Evolutionary conservation across 192 early-diverging fungal species (phyloP).

Genomic region (Backusella luteola): DNA sequence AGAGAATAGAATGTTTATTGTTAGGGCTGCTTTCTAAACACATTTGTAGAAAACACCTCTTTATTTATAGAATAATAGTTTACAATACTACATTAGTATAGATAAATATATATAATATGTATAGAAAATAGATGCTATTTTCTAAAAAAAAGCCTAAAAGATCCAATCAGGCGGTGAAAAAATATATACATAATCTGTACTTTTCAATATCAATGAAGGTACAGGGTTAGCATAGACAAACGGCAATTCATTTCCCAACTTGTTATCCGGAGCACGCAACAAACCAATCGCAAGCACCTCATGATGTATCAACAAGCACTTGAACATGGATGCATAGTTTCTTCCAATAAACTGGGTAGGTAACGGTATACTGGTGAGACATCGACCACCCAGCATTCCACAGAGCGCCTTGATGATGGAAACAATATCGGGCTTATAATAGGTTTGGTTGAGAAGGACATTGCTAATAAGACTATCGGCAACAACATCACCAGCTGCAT

Average conservation of each 20-base stretch:
- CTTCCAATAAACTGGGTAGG: constrained; percentile 47
- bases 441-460: constrained; percentile 46
- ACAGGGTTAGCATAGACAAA: constrained; percentile 71
- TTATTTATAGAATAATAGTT: too few relatives aligned
- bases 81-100: neutral
- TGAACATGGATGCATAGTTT: constrained; percentile 49
- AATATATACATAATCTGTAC: constrained; percentile 57
- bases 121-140: too few relatives aligned
- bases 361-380: constrained; percentile 39
- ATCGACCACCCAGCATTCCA: constrained; percentile 43
- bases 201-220: constrained; percentile 48
- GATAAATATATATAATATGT: neutral
- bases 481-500: constrained; percentile 62
- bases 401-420: constrained; percentile 58
- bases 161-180: constrained; percentile 7
- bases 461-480: constrained; percentile 50
- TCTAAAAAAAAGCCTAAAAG: neutral
- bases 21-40: neutral
- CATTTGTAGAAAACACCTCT: too few relatives aligned
- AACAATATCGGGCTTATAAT: constrained; percentile 53
- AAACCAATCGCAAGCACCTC: constrained; percentile 57
- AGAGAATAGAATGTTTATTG: neutral
- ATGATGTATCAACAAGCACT: constrained; percentile 42
- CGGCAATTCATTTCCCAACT: constrained; percentile 54
- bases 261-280: constrained; percentile 38